phyloP scores from a whole-genome alignment of 768 basidiomycete species.

The Tricholoma sp. region DNA sequence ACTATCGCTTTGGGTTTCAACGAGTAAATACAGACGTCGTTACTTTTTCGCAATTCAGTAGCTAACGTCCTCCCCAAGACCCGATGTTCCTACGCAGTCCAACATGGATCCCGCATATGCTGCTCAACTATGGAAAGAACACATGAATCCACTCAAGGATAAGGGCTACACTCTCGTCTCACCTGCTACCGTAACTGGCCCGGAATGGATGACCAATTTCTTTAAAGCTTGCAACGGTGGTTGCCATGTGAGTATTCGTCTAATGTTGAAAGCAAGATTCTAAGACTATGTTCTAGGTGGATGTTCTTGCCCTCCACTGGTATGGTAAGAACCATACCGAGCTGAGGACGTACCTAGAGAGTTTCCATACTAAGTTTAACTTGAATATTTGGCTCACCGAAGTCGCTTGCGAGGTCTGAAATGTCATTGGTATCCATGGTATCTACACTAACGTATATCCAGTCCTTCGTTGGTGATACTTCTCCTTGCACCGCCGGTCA shows the following conservation, averaged over 20 bases:
- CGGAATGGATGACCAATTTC: constrained; percentile 62
- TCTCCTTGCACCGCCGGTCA: constrained; percentile 35
- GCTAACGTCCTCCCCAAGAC: constrained; percentile 39
- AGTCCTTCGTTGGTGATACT: constrained; percentile 32
- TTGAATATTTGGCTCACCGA: constrained; percentile 60
- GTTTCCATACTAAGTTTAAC: constrained; percentile 40
- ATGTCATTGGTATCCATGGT: not conserved
- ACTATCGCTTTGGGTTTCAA: constrained; percentile 56
- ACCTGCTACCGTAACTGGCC: constrained; percentile 69
- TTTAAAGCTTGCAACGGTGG: constrained; percentile 39
- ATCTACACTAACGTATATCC: not conserved
- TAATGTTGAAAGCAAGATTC: not conserved
- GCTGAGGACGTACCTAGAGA: constrained; percentile 48
- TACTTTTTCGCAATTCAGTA: not conserved
- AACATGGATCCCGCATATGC: constrained; percentile 49
- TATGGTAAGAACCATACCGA: constrained; percentile 50
- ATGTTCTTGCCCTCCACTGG: constrained; percentile 58
- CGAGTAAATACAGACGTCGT: constrained; percentile 47
- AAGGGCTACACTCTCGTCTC: constrained; percentile 55
- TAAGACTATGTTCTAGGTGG: constrained; percentile 35
- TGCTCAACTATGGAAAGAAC: constrained; percentile 51
- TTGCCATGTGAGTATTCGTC: constrained; percentile 43
- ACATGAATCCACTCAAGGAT: constrained; percentile 52
- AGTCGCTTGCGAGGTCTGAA: constrained; percentile 57
- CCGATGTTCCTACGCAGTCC: constrained; percentile 59